Evolutionary conservation across 306 rosid genomes (phyloP).

Genomic region (Leucaena leucocephala): DNA sequence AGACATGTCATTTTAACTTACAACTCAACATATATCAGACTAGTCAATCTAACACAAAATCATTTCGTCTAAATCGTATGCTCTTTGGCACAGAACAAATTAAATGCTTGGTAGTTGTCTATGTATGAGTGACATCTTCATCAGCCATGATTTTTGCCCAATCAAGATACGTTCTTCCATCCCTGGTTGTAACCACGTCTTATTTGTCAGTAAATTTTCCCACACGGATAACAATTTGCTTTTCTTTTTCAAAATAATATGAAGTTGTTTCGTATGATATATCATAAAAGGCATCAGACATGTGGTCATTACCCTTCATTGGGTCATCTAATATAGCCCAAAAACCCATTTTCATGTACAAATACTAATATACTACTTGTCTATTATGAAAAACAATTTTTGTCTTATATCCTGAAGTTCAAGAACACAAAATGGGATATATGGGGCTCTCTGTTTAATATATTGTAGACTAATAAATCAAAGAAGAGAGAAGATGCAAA

Average conservation of each 20-base stretch:
- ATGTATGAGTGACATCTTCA: background rate
- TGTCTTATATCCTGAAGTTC: background rate
- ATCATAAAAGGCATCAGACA: background rate
- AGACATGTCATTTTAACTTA: conserved; percentile 4
- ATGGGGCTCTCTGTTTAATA: background rate
- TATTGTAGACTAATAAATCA: background rate
- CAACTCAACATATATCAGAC: background rate
- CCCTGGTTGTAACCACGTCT: background rate
- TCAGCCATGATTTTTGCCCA: background rate
- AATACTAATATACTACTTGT: background rate
- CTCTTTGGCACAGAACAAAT: background rate
- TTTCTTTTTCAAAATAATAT: background rate
- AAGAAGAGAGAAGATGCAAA: background rate
- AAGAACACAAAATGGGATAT: background rate
- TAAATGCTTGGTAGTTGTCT: background rate
- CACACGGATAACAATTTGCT: background rate
- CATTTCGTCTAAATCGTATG: background rate
- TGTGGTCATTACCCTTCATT: background rate
- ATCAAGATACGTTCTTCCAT: background rate
- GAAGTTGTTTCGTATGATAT: background rate
- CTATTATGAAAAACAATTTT: background rate
- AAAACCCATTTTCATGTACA: background rate
- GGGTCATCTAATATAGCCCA: background rate
- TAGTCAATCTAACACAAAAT: background rate
- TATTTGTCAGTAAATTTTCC: background rate